Conservation (phyloP, 768 basidiomycete genomes). For the Myochromella boudieri region DNA sequence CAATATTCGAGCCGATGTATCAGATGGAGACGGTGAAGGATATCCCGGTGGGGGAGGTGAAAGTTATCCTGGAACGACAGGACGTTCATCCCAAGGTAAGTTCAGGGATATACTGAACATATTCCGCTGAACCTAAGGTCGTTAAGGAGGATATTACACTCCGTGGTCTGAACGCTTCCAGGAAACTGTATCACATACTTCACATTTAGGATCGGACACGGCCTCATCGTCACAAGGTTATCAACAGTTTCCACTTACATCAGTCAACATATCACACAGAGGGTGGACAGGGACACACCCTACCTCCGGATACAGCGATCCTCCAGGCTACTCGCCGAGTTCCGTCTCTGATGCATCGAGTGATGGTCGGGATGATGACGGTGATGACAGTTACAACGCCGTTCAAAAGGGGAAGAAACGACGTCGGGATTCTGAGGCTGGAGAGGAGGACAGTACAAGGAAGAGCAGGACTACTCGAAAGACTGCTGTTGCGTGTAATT, state of each 20-base stretch:
- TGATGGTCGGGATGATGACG: conserved; percentile 22
- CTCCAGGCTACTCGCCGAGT: conserved; percentile 18
- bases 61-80: conserved; percentile 11
- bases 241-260: conserved; percentile 9
- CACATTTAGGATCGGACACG: conserved; percentile 6
- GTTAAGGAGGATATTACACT: conserved; percentile 7
- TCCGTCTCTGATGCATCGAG: conserved; percentile 20
- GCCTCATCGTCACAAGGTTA: conserved; percentile 7
- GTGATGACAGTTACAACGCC: conserved; percentile 19
- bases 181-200: neutral
- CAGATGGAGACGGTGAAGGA: conserved; percentile 10
- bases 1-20: conserved; percentile 7
- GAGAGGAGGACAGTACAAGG: conserved; percentile 23
- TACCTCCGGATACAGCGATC: conserved; percentile 8
- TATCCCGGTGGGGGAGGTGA: conserved; percentile 7
- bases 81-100: conserved; percentile 12
- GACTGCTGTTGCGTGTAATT: conserved; percentile 70
- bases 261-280: conserved; percentile 13
- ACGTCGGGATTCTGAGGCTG: conserved; percentile 26
- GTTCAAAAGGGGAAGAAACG: conserved; percentile 30
- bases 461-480: conserved; percentile 39
- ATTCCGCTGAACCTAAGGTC: neutral
- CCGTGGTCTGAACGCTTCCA: conserved; percentile 7
- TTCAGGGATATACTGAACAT: conserved; percentile 2
- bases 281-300: conserved; percentile 11